Base-by-base conservation (phyloP, 768 basidiomycete genomes). In the Amanita polypyramis region DNA sequence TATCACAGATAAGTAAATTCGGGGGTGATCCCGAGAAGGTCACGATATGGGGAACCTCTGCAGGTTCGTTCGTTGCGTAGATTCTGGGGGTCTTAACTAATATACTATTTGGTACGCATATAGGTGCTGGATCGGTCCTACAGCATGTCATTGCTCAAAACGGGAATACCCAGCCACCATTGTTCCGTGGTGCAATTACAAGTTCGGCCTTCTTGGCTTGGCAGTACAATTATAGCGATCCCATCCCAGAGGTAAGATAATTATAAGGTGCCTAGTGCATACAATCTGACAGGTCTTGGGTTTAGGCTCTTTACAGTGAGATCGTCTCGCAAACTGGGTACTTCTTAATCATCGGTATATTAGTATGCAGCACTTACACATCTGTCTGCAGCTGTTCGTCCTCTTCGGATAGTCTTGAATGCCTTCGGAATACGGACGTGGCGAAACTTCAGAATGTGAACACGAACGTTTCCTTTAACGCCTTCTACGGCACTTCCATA, bases 121-220 rank as follows among this genome's bases (percentile, higher is more conserved):
- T 32, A 69, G 70, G 70, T 47, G 75, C 68, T 33, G 74, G 73
- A 2, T 75, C 74, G 1, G 73, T 76, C 5, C 23, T 76, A 5
- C 74, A 76, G 45, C 74, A 76, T 32, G 39, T 74, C 1, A 56
- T 76, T 23, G 74, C 75, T 7, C 60, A 74, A 34, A 63, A 62
- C 14, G 74, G 75, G 15, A 60, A 65, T 32, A 76, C 73, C 0
- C 51, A 60, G 6, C 73, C 74, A 1, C 64, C 66, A 2, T 60
- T 76, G 0, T 76, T 76, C 55, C 56, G 62, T 39, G 61, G 52
- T 12, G 73, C 66, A 1, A 72, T 76, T 8, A 63, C 70, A 14
- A 74, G 71, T 54, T 76, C 74, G 0, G 58, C 56, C 0, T 73
- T 61, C 50, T 51, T 75, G 2, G 69, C 74, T 0, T 66, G 71